Conservation (phyloP, 768 basidiomycete genomes). For the Dioszegia aurantiaca region DNA sequence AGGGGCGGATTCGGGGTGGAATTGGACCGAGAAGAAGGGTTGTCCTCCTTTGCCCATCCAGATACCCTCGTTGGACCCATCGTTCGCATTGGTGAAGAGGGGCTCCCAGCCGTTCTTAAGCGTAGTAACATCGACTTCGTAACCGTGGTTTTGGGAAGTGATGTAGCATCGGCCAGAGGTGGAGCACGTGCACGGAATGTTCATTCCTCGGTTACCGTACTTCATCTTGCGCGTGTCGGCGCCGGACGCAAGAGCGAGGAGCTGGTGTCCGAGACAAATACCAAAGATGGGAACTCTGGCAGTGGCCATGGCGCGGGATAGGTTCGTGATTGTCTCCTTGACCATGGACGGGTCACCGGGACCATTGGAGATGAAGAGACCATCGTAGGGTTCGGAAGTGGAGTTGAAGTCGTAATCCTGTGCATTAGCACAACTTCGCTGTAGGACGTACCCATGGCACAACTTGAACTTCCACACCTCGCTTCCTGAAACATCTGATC, state of each 20-base stretch:
- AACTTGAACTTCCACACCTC: conserved; percentile 93
- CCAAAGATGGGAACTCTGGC: conserved; percentile 79
- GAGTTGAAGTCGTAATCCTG: conserved; percentile 76
- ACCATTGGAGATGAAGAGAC: conserved; percentile 94
- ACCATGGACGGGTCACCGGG: conserved; percentile 93
- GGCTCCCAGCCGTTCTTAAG: conserved; percentile 86
- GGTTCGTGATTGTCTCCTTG: conserved; percentile 64
- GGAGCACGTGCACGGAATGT: conserved; percentile 93
- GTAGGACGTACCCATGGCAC: conserved; percentile 72
- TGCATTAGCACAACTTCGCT: background rate
- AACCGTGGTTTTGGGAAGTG: conserved; percentile 98
- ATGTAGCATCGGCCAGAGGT: conserved; percentile 96
- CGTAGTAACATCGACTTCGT: conserved; percentile 78
- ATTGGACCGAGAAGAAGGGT: conserved; percentile 98
- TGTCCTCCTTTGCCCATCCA: conserved; percentile 59
- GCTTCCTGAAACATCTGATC: conserved; percentile 87
- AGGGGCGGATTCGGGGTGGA: conserved; percentile 96
- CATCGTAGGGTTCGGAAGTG: conserved; percentile 77
- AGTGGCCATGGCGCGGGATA: conserved; percentile 63
- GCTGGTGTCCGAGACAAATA: conserved; percentile 96
- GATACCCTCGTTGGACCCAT: conserved; percentile 95
- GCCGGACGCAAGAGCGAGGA: conserved; percentile 90
- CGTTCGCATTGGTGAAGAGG: conserved; percentile 93
- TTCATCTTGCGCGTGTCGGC: conserved; percentile 98
- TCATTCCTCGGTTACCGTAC: conserved; percentile 98